Base-by-base conservation (phyloP, 2,329 filamentous ascomycete species). In the Coniochaeta sp. region DNA sequence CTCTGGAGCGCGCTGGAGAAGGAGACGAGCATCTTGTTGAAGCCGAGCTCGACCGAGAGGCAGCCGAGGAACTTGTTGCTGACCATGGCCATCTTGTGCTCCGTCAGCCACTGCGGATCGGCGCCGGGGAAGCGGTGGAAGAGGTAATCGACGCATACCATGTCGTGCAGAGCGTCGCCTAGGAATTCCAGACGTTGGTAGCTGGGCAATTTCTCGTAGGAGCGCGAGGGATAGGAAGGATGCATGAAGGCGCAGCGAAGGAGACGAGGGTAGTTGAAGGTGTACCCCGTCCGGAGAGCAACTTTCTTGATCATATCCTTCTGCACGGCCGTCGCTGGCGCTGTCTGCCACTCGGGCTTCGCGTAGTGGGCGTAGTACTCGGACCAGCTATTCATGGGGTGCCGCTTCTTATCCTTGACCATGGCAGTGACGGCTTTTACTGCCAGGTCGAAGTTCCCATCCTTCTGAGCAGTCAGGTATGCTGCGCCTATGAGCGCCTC, bases 81-180 rank as follows among this genome's bases (percentile, higher is more conserved):
- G 0, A 95, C 93, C 90, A 99, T 97, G n/a, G 93, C 91, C 87
- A 96, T 97, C 76, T 98, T 98, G 80, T 98, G 93, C 74, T 98
- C 95, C 0, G 95, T 98, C 61, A 99, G 80, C 93, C 93, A 98
- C 71, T 98, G 93, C 0, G 95, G 93, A 68, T 96, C 92, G 61
- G 89, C 90, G 58, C 84, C 78, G 0, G 92, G 91, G 66, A 89
- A 91, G 3, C 79, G 81, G 65, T 86, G 81, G 74, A 91, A 98
- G 4, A 99, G 80, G 66, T 90, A 86, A 66, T 93, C 89, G 59
- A 98, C 88, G 67, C 89, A 91, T 12, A 81, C 89, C 85, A 93
- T 89, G 70, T 97, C 93, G 1, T 96, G 85, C 1, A 98, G 79
- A 0, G 93, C 86, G 70, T 98, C 95, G 0, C 93, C 93, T 0